phyloP scores from a whole-genome alignment of 2,329 filamentous ascomycete species.

The Pyrenophora tritici-repentis region DNA sequence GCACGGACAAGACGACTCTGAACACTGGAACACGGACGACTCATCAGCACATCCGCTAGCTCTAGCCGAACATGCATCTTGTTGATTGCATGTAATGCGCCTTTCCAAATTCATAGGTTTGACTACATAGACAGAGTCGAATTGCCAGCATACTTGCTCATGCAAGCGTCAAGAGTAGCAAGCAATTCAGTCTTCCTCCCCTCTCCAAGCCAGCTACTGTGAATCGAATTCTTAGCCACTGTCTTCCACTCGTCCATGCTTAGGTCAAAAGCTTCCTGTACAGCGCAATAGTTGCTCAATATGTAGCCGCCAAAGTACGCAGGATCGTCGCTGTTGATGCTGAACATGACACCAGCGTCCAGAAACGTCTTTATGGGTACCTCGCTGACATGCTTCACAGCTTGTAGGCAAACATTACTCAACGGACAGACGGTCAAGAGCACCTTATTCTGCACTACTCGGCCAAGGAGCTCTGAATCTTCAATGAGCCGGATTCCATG shows the following conservation, averaged over 20 bases:
- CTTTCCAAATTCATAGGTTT: neutral
- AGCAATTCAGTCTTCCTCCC: slow-evolving; percentile 66
- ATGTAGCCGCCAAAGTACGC: slow-evolving; percentile 71
- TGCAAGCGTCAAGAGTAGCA: slow-evolving; percentile 18
- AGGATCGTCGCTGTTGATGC: slow-evolving; percentile 64
- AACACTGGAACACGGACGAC: neutral
- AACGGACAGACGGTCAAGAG: slow-evolving; percentile 74
- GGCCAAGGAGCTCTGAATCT: slow-evolving; percentile 62
- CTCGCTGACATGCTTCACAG: slow-evolving; percentile 51
- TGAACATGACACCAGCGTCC: slow-evolving; percentile 68
- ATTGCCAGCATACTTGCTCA: slow-evolving; percentile 14
- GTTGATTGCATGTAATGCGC: neutral
- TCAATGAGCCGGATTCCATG: slow-evolving; percentile 71
- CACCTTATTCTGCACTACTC: slow-evolving; percentile 62
- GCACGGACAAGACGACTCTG: neutral
- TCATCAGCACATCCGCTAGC: neutral
- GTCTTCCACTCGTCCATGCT: slow-evolving; percentile 67
- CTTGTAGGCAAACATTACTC: slow-evolving; percentile 69
- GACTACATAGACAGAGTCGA: neutral
- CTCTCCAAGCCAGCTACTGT: slow-evolving; percentile 71
- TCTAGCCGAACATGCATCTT: neutral
- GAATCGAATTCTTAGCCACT: slow-evolving; percentile 66
- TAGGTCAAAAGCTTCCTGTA: slow-evolving; percentile 72
- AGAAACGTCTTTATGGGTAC: slow-evolving; percentile 68
- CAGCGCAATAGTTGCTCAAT: slow-evolving; percentile 74